Base-by-base conservation (phyloP, 305 asterid species). In the Plantago coronopus region DNA sequence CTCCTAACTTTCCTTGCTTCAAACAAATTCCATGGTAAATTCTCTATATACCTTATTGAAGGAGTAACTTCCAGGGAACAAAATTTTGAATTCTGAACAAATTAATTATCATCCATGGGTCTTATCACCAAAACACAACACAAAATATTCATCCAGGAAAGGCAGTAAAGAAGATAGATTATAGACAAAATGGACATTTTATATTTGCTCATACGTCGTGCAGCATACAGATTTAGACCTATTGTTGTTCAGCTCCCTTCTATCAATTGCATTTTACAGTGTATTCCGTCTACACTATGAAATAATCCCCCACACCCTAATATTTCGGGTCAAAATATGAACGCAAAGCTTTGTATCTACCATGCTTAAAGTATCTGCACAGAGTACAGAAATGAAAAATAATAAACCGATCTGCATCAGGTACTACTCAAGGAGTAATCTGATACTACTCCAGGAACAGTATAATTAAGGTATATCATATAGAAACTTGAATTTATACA, bases 341-440 rank as follows among this genome's bases (percentile, higher is more conserved):
- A 31, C 66, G 25, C 42, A 53, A 49, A 49, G 56, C 20, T 13
- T 70, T 48, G 46, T 65, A 62, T 70, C 49, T 44, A 66, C 56
- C 49, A 57, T 64, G 69, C 48, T 65, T 49, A 69, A 61, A 65
- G 64, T 38, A 69, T 61, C 79, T 72, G 69, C 66, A 69, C 51
- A 50, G 31, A 64, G 67, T 43, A 62, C 43, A 65, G 22, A 42
- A 40, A 34, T 5, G 19, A 45, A 15, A 8, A 23, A 51, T 11
- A 40, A 50, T 50, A 34, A 48, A 48, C 51, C 44, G 15, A 47
- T 46, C 31, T 2, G 54, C 65, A 37, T 49, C 57, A 69, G 25
- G 23, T 49, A 1, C 31, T 20, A 20, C 19, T n/a, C 21, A 38
- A 21, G 17, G 14, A 16, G 20, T 16, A 18, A 40, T 54, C 45